Base-by-base conservation (phyloP, 768 basidiomycete genomes). In the Phlebiopsis flavidoalba region DNA sequence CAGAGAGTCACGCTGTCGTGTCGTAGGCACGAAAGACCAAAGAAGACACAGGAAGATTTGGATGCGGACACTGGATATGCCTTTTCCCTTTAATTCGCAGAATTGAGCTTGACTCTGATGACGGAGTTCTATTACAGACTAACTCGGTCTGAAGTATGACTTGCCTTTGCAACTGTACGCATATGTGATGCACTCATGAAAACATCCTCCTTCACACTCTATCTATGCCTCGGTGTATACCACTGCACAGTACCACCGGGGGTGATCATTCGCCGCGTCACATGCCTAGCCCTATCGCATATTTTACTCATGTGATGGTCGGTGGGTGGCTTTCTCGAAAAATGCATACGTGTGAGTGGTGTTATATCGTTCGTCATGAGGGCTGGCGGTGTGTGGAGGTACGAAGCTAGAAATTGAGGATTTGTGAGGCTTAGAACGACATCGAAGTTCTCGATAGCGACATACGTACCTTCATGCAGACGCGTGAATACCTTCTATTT, bases 401-500 rank as follows among this genome's bases (percentile, higher is more conserved):
- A 37, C 65, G 66, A 12, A 70, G 64, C 69, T 70, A 21, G 36
- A 1, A n/a, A 35, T 7, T 8, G 11, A 43, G 40, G 10, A 36
- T n/a, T 26, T 5, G 24, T 14, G 24, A 14, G 24, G 12, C 12
- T 51, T 36, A 35, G 5, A 1, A 53, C 3, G 19, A 11, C 19
- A 17, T 31, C 22, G 31, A n/a, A n/a, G 50, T 31, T 12, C 33
- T 10, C 31, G 15, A 53, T 14, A 5, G 17, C 7, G 31, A 36
- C 7, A 12, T 26, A 71, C 85, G 59, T 62, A 93, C 96, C 81
- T n/a, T n/a, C n/a, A n/a, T 98, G 95, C 26, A 99, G 74, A 4
- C 97, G n/a, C 97, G 71, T 99, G 97, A 56, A 98, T 95, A 12
- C 82, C 86, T 67, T 85, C 83, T 52, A 99, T 93, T 71, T 98